These are phyloP conservation scores for Quambalaria eucalypti DNA, from an alignment of 1,284 basidiomycete species.

Conservation along the genomic window DNA sequence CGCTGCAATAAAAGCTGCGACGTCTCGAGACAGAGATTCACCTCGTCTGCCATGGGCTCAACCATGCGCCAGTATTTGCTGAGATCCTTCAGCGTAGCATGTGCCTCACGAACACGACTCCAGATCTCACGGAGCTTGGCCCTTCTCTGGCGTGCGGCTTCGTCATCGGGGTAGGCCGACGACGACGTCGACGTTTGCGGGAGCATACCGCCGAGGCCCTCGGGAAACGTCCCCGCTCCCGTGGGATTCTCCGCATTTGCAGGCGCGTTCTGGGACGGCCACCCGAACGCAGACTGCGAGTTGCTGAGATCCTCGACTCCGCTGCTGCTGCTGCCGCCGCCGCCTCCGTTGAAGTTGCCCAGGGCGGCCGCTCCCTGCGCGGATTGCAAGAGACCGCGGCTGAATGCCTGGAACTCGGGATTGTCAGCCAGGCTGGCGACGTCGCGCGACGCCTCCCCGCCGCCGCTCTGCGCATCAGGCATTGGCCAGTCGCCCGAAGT, in stretches of 20 bases:
- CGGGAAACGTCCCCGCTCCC: neutral
- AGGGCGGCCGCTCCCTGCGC: constrained; percentile 6
- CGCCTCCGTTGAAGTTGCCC: no score
- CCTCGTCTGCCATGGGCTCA: constrained; percentile 33
- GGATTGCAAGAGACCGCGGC: constrained; percentile 3
- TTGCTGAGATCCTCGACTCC: no score
- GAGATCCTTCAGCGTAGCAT: constrained; percentile 25
- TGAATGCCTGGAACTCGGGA: neutral
- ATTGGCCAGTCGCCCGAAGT: neutral
- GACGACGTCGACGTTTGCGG: neutral
- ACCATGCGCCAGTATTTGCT: constrained; percentile 34
- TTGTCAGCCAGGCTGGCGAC: neutral
- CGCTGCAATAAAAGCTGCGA: constrained; percentile 18
- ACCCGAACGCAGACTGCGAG: neutral
- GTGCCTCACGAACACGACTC: constrained; percentile 30
- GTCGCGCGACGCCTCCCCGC: neutral
- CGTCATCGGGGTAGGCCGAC: no score
- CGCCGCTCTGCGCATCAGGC: neutral
- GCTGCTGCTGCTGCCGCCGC: neutral
- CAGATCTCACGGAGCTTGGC: constrained; percentile 25
- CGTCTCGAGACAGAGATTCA: constrained; percentile 35
- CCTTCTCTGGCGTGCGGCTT: neutral
- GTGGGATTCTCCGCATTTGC: neutral
- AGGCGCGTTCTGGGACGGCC: neutral
- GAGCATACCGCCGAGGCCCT: neutral